Evolutionary conservation across 345 rosid genomes (phyloP).

Genomic region (Corymbia maculata): DNA sequence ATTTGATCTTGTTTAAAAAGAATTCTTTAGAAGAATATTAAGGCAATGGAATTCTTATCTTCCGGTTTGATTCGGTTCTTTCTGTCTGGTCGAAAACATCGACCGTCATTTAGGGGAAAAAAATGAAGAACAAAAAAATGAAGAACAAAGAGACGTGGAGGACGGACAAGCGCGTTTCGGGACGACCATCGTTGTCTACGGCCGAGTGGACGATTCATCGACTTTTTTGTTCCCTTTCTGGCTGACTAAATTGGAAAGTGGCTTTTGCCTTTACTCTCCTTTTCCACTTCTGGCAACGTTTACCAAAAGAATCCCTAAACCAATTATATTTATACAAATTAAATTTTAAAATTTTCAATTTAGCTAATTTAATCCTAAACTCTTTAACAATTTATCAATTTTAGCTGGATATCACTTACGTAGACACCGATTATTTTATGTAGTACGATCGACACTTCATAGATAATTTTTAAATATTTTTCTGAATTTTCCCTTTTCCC

Average conservation of each 20-base stretch:
- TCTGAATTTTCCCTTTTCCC: neutral
- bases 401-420: rapidly evolving
- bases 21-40: neutral
- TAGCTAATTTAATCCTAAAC: neutral
- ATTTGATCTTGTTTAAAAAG: neutral
- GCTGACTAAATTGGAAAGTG: neutral
- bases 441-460: rapidly evolving
- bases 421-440: rapidly evolving
- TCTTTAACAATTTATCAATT: rapidly evolving
- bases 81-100: neutral
- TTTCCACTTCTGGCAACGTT: neutral
- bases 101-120: neutral
- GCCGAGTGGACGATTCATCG: neutral
- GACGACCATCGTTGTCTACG: neutral
- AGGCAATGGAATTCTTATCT: neutral
- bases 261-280: neutral
- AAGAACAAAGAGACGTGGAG: neutral
- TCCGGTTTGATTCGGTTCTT: neutral
- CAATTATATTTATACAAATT: rapidly evolving
- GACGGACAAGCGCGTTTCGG: neutral
- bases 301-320: neutral
- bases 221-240: no score
- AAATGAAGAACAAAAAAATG: neutral
- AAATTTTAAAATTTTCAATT: no score
- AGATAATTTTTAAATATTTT: neutral